These are phyloP conservation scores for Areca catechu DNA, from an alignment of 176 grass and related monocot species.

Conservation along the genomic window DNA sequence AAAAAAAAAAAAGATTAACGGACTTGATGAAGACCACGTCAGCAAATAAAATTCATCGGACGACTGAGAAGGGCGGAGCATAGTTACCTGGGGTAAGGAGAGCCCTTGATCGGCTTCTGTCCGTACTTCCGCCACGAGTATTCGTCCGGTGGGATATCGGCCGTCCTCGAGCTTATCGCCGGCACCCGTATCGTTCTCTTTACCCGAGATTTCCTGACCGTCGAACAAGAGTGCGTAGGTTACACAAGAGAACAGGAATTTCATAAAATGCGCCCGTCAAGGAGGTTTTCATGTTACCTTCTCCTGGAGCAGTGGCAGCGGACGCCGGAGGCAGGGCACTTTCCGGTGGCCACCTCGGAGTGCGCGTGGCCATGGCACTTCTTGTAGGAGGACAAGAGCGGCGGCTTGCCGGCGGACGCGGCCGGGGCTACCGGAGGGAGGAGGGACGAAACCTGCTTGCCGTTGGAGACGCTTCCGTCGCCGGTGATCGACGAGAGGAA, in stretches of 20 bases:
- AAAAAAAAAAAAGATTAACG: neutral
- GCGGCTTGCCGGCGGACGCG: slow-evolving; percentile 5
- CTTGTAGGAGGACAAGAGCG: neutral
- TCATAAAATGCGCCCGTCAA: too few relatives aligned
- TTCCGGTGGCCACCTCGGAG: neutral
- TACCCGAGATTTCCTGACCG: neutral
- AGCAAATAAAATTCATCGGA: neutral
- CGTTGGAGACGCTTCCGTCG: slow-evolving; percentile 6
- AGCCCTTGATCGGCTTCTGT: slow-evolving; percentile 10
- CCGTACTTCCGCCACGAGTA: slow-evolving; percentile 10
- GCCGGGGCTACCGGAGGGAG: neutral
- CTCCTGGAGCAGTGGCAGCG: slow-evolving; percentile 8
- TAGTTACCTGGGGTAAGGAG: neutral
- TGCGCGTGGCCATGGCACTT: neutral
- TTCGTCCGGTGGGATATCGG: slow-evolving; percentile 2
- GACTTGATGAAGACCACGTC: neutral
- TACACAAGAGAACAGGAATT: too few relatives aligned
- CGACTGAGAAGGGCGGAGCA: neutral
- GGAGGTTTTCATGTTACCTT: neutral
- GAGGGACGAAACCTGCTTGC: neutral
- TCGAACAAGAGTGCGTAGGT: too few relatives aligned
- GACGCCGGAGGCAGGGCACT: neutral
- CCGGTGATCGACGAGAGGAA: neutral
- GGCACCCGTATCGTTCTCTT: slow-evolving; percentile 6
- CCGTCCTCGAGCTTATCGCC: neutral